These are phyloP conservation scores for Phialocephala subalpina DNA, from an alignment of 2,329 filamentous ascomycete genomes.

Conservation along the genomic window DNA sequence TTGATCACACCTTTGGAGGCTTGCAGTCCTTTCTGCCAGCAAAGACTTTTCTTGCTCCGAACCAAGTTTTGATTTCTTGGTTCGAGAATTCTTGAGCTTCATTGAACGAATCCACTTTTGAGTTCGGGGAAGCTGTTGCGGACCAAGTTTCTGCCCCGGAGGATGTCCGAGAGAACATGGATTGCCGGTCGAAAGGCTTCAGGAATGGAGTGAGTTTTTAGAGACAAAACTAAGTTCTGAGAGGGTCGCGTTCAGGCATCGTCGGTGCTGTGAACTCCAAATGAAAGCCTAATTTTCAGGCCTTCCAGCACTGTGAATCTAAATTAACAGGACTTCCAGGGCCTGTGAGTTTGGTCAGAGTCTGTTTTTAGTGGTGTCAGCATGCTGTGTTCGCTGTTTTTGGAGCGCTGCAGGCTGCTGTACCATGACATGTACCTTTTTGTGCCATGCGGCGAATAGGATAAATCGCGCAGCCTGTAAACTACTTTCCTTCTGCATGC, in stretches of 20 bases:
- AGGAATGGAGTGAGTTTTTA: neutral
- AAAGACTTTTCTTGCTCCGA: neutral
- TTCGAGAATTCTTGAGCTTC: neutral
- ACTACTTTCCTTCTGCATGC: neutral
- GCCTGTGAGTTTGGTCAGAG: too few relatives aligned
- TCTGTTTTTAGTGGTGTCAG: neutral
- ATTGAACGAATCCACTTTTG: constrained; percentile 8
- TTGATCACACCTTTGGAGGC: neutral
- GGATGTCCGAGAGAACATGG: neutral
- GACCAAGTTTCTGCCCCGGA: neutral
- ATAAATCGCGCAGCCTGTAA: neutral
- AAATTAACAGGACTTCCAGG: neutral
- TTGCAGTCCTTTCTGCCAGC: constrained; percentile 9
- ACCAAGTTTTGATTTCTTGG: neutral
- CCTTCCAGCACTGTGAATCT: neutral
- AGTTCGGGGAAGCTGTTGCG: neutral
- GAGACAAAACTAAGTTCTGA: neutral
- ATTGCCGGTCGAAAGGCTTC: neutral
- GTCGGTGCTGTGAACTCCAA: neutral
- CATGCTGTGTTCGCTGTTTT: neutral
- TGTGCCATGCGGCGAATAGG: neutral
- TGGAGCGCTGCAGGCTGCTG: neutral
- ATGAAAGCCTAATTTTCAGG: neutral
- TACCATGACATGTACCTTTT: neutral
- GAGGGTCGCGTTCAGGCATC: neutral